phyloP scores from a whole-genome alignment of 2,329 filamentous ascomycete species.

The Emergomyces orientalis region DNA sequence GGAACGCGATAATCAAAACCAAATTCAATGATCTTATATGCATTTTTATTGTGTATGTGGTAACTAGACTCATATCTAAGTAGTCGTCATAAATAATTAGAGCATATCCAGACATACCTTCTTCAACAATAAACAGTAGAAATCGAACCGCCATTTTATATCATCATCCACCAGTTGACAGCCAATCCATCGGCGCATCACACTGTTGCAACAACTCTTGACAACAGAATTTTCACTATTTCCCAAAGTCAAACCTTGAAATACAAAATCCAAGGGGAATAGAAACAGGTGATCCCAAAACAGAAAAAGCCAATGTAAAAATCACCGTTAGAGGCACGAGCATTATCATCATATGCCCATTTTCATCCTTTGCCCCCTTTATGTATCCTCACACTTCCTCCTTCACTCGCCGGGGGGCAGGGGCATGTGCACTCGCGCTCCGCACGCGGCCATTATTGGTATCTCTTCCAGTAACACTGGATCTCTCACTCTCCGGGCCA shows the following conservation, averaged over 20 bases:
- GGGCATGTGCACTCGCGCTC: neutral
- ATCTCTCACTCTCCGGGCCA: conserved; percentile 9
- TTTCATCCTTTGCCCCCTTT: neutral
- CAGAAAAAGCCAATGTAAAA: neutral
- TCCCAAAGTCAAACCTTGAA: neutral
- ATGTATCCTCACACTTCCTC: conserved; percentile 7
- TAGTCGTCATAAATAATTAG: neutral
- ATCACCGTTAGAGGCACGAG: neutral
- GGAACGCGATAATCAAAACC: neutral
- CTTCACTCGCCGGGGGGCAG: neutral
- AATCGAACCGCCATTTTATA: neutral
- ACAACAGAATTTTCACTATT: neutral
- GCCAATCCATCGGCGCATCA: neutral
- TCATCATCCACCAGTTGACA: neutral
- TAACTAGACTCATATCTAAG: neutral
- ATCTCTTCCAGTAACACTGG: neutral
- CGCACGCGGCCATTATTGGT: neutral
- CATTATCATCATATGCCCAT: neutral
- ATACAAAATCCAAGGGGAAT: neutral
- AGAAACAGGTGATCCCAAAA: neutral
- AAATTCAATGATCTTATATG: neutral
- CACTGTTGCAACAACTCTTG: neutral
- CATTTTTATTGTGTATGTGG: neutral
- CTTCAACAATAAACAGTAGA: neutral
- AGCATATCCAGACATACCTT: neutral